Conservation (phyloP, 2,329 filamentous ascomycete species). For the Fusarium camptoceras region DNA sequence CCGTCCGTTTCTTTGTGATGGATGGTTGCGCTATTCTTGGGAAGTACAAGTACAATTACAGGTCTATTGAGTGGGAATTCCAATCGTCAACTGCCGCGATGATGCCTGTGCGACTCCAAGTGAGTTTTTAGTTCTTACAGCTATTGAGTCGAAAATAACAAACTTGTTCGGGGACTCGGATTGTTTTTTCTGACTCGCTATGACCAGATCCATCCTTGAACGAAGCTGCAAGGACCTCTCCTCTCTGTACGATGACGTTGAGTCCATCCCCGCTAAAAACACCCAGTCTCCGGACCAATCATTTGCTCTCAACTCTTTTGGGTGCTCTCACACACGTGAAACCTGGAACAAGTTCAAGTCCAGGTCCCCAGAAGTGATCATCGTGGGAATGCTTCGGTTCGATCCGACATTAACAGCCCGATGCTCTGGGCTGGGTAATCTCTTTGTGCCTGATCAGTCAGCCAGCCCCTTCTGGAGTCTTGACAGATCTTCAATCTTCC, state of each 20-base stretch:
- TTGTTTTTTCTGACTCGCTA: not conserved
- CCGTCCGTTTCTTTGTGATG: not conserved
- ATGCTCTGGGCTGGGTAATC: slow-evolving; percentile 29
- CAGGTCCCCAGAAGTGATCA: slow-evolving; percentile 41
- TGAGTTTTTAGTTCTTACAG: not conserved
- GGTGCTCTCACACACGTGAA: slow-evolving; percentile 14
- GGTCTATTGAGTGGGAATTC: not conserved
- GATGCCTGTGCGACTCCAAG: not conserved
- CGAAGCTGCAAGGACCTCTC: slow-evolving; percentile 37
- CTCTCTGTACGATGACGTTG: slow-evolving; percentile 45
- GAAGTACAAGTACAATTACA: not conserved
- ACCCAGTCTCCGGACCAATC: slow-evolving; percentile 26
- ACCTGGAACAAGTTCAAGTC: slow-evolving; percentile 9
- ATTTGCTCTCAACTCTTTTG: not conserved
- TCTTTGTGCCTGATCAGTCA: slow-evolving; percentile 33
- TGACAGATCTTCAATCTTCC: slow-evolving; percentile 13
- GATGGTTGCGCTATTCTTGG: not conserved
- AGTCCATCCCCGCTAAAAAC: slow-evolving; percentile 15
- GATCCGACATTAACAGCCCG: slow-evolving; percentile 17
- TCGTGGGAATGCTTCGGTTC: slow-evolving; percentile 34
- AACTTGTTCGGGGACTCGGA: slow-evolving; percentile 4
- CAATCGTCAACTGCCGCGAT: slow-evolving; percentile 13
- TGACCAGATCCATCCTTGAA: slow-evolving; percentile 22
- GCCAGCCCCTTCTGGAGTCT: slow-evolving; percentile 6
- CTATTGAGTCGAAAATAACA: slow-evolving; percentile 3